A percentile compares a stretch with the other conserved stretches of the same genome.
Conservation (phyloP, 2,329 filamentous ascomycete species). For the Elsinoe batatas region DNA sequence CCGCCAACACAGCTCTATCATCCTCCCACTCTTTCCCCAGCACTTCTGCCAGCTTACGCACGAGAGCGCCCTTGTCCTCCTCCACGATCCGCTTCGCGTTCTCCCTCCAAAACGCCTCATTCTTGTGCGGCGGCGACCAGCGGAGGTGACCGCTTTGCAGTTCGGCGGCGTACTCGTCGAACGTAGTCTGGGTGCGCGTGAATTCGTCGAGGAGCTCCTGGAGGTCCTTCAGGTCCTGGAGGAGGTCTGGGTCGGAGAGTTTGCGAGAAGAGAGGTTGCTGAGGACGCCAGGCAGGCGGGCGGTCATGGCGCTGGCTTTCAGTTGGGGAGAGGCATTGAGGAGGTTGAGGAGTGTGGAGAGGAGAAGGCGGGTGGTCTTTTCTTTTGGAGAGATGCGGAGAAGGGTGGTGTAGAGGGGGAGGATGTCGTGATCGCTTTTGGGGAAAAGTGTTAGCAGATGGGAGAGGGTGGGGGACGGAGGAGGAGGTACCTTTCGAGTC, state of each 20-base stretch:
- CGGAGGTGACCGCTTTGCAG: constrained; percentile 76
- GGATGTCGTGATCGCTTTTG: constrained; percentile 77
- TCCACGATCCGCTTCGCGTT: constrained; percentile 83
- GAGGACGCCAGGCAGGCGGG: constrained; percentile 60
- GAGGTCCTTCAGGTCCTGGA: constrained; percentile 39
- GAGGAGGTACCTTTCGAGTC: constrained; percentile 67
- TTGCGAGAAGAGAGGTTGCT: constrained; percentile 46
- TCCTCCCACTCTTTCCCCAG: constrained; percentile 74
- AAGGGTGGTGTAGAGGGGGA: constrained; percentile 85
- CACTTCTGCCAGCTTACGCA: constrained; percentile 76
- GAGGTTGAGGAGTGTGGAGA: constrained; percentile 84
- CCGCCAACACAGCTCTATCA: constrained; percentile 76
- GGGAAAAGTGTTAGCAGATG: constrained; percentile 17
- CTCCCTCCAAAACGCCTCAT: constrained; percentile 79
- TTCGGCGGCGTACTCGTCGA: constrained; percentile 66
- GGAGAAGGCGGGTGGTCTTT: constrained; percentile 85
- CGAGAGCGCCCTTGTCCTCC: constrained; percentile 66
- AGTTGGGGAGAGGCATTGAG: constrained; percentile 60
- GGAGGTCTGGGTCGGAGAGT: constrained; percentile 42
- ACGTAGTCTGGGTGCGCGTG: constrained; percentile 57
- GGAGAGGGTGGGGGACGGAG: constrained; percentile 15
- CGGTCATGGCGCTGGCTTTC: constrained; percentile 77
- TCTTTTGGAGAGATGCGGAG: constrained; percentile 90
- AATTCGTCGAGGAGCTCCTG: constrained; percentile 72
- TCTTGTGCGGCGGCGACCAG: constrained; percentile 87